Percentiles rank a stretch among this genome's conserved stretches.
Evolutionary conservation across 2,329 filamentous ascomycete genomes (phyloP).

Genomic region (Fusarium sp.): DNA sequence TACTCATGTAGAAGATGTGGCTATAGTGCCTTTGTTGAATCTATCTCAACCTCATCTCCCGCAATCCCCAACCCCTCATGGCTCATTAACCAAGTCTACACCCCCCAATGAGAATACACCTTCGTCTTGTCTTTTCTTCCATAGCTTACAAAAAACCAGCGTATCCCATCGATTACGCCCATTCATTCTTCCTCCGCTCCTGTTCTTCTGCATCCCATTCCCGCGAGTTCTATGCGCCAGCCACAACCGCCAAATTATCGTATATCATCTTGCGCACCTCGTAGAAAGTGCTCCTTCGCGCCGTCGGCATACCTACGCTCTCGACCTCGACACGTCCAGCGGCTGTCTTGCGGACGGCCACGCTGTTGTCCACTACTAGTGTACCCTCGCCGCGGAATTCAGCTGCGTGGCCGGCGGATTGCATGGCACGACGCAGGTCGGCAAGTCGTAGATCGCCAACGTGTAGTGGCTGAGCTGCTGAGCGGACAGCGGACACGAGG

Average conservation of each 20-base stretch:
- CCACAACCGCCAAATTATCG: slow-evolving; percentile 90
- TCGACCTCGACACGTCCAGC: slow-evolving; percentile 92
- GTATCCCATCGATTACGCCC: slow-evolving; percentile 29
- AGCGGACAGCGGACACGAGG: slow-evolving; percentile 77
- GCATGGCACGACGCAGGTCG: slow-evolving; percentile 87
- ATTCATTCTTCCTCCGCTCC: not conserved
- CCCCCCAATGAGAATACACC: slow-evolving; percentile 22
- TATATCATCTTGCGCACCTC: slow-evolving; percentile 93
- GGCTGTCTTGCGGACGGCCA: slow-evolving; percentile 88
- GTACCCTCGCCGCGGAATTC: slow-evolving; percentile 96
- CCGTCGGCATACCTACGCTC: slow-evolving; percentile 66
- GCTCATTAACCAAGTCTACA: slow-evolving; percentile 15
- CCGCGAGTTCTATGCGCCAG: slow-evolving; percentile 64
- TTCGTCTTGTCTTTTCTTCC: slow-evolving; percentile 9
- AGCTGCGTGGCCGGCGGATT: slow-evolving; percentile 82
- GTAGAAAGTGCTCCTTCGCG: slow-evolving; percentile 76
- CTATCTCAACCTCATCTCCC: slow-evolving; percentile 7
- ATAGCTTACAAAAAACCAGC: slow-evolving; percentile 15
- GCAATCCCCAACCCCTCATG: not conserved
- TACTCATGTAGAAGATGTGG: not conserved
- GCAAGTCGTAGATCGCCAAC: slow-evolving; percentile 93
- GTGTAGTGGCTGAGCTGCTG: slow-evolving; percentile 87
- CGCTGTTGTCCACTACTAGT: slow-evolving; percentile 86
- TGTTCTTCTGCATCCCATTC: not conserved
- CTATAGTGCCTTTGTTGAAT: slow-evolving; percentile 5